A percentile compares a stretch with the other conserved stretches of the same genome.
phyloP scores from a whole-genome alignment of 1,139 yeast genomes.

The Pichia sp. region DNA sequence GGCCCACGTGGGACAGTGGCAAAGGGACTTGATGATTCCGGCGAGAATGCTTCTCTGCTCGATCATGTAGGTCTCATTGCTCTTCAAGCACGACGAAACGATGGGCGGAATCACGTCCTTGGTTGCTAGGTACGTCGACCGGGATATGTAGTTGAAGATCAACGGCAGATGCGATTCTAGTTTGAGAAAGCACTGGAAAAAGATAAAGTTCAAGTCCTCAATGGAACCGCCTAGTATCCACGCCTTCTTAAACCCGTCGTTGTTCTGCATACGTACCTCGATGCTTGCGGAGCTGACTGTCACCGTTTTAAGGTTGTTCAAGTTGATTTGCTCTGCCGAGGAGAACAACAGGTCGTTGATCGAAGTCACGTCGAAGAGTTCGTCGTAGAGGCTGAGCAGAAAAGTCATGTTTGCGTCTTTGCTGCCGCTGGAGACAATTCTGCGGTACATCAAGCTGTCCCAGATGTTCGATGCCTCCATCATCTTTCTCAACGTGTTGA shows the following conservation, averaged over 20 bases:
- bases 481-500: constrained; percentile 1
- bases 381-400: constrained; percentile 3
- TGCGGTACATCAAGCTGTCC: constrained; percentile 2
- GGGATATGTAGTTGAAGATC: constrained; percentile 26
- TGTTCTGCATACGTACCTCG: neutral
- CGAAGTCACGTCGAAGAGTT: constrained; percentile 7
- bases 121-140: constrained; percentile 19
- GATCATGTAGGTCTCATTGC: constrained; percentile 20
- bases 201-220: constrained; percentile 18
- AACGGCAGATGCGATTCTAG: constrained; percentile 24
- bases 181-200: constrained; percentile 16
- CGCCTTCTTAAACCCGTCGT: neutral
- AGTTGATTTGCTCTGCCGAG: constrained; percentile 8
- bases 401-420: neutral
- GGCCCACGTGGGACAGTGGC: constrained; percentile 14
- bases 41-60: constrained; percentile 23
- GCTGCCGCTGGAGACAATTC: neutral
- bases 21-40: constrained; percentile 26
- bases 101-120: constrained; percentile 17
- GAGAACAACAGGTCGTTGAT: constrained; percentile 10
- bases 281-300: constrained; percentile 5
- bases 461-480: constrained; percentile 12
- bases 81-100: constrained; percentile 21
- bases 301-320: constrained; percentile 12
- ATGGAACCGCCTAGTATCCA: constrained; percentile 4